phyloP scores from a whole-genome alignment of 768 basidiomycete genomes.

The Hygrocybe coccinea region DNA sequence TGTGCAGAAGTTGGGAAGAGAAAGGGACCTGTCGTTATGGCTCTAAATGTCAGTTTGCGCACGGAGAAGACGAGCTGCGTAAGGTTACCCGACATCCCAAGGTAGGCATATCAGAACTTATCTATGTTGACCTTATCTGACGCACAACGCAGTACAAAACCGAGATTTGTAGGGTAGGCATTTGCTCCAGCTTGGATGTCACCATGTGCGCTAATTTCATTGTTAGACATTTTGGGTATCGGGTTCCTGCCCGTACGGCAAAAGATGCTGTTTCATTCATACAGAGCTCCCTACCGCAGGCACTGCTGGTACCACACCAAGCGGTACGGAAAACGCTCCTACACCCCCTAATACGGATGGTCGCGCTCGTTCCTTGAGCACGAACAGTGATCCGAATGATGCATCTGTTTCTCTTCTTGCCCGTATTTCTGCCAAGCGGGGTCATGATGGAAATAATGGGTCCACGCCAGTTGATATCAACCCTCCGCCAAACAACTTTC shows the following conservation, averaged over 20 bases:
- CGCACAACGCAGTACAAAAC: conserved; percentile 70
- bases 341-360: conserved; percentile 53
- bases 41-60: conserved; percentile 88
- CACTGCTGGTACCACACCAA: conserved; percentile 39
- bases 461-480: conserved; percentile 56
- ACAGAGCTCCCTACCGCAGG: conserved; percentile 74
- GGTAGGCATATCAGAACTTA: conserved; percentile 39
- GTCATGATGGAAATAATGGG: conserved; percentile 42
- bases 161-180: conserved; percentile 76
- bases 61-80: conserved; percentile 84
- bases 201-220: conserved; percentile 11
- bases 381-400: conserved; percentile 78
- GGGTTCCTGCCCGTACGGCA: conserved; percentile 88
- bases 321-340: conserved; percentile 37
- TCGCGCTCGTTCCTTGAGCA: conserved; percentile 62
- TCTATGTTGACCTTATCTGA: conserved; percentile 13
- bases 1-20: conserved; percentile 91
- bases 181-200: conserved; percentile 5
- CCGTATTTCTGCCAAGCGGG: conserved; percentile 68
- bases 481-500: conserved; percentile 40
- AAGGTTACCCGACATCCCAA: conserved; percentile 85
- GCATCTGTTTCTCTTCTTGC: conserved; percentile 67
- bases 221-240: conserved; percentile 87
- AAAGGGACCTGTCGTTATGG: conserved; percentile 84
- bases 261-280: conserved; percentile 91